These are phyloP conservation scores for Monosporascus sp. DNA, from an alignment of 2,329 filamentous ascomycete species.

Conservation along the genomic window DNA sequence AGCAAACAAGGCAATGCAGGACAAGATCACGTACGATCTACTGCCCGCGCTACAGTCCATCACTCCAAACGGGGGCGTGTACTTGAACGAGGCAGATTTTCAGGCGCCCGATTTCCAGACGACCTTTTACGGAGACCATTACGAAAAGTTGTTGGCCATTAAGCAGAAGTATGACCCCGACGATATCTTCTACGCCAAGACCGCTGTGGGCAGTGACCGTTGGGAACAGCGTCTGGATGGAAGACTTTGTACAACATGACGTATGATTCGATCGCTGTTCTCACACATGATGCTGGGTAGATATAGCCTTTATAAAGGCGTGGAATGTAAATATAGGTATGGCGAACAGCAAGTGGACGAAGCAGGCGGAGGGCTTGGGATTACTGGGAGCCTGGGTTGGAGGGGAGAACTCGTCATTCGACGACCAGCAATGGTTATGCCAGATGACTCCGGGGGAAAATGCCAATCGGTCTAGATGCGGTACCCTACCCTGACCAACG, in stretches of 20 bases:
- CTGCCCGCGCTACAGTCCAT: slow-evolving; percentile 4
- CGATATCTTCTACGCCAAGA: slow-evolving; percentile 34
- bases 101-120: slow-evolving; percentile 25
- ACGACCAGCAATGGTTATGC: no score
- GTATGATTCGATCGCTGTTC: no score
- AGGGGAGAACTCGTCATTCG: no score
- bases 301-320: no score
- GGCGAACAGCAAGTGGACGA: no score
- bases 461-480: no score
- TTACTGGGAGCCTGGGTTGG: no score
- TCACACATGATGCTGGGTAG: no score
- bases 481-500: no score
- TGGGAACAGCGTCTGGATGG: slow-evolving; percentile 33
- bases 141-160: slow-evolving; percentile 26
- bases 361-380: no score
- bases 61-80: slow-evolving; percentile 17
- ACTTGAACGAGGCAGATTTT: slow-evolving; percentile 38
- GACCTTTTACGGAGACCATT: slow-evolving; percentile 32
- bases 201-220: slow-evolving; percentile 36
- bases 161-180: slow-evolving; percentile 39
- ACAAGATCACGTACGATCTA: slow-evolving; percentile 10
- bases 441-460: no score
- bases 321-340: no score
- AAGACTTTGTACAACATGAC: slow-evolving; percentile 8
- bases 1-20: slow-evolving; percentile 3